phyloP scores from a whole-genome alignment of 257 asterid species.

The Apocynum venetum region DNA sequence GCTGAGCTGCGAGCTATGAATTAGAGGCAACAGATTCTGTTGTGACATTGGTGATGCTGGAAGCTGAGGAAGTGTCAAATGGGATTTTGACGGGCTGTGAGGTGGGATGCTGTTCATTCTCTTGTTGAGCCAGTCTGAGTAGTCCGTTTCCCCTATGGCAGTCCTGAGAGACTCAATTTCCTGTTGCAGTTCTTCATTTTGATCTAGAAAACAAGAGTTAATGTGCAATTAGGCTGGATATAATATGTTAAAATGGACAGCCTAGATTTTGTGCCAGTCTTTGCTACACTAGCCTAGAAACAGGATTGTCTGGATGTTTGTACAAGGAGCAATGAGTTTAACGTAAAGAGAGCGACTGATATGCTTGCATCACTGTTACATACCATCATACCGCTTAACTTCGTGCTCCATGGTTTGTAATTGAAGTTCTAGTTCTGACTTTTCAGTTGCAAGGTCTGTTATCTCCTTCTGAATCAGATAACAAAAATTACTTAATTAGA shows the following conservation, averaged over 20 bases:
- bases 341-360: not conserved
- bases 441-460: constrained; percentile 16
- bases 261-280: not conserved
- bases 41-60: constrained; percentile 3
- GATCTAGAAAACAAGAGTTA: constrained; percentile 9
- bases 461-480: constrained; percentile 6
- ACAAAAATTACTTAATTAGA: not conserved
- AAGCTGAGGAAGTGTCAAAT: not conserved
- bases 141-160: constrained; percentile 10
- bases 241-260: not conserved
- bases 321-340: not conserved
- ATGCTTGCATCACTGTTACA: not conserved
- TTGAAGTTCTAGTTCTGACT: constrained; percentile 16
- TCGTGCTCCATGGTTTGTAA: constrained; percentile 13
- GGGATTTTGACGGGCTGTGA: constrained; percentile 2
- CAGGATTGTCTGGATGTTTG: not conserved
- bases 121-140: not conserved
- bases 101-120: not conserved
- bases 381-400: constrained; percentile 15
- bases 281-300: not conserved
- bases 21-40: not conserved
- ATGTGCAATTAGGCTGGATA: not conserved
- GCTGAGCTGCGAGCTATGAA: constrained; percentile 10
- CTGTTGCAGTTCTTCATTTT: constrained; percentile 14
- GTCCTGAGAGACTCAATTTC: constrained; percentile 18